Evolutionary conservation across 345 rosid genomes (phyloP), one percentile per base, ranked within the genome.

Genomic region (Garcia nutans): DNA sequence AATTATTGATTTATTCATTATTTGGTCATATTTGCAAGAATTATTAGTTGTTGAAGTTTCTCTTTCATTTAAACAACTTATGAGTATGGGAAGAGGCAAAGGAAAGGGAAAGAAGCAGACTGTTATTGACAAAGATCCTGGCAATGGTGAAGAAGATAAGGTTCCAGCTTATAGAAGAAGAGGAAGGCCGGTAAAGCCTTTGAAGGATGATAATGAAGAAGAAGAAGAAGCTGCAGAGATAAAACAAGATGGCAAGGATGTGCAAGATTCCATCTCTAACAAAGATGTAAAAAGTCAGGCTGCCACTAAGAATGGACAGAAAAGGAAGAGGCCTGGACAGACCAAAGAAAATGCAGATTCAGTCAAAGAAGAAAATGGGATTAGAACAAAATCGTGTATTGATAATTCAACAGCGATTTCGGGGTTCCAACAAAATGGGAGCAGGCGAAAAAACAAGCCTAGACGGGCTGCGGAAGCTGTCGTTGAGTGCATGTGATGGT

Each of bases 391-490:
- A 79, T 70, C 85, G 52, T 78, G 81, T 70, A 70, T 81, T 0
- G 86, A 76, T 78, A 90, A 88, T 44, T 71, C 86, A 6, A 74
- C 64, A 28, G 87, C 85, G 68, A 76, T 83, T 56, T 81, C 60
- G 74, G 93, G 97, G 24, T 90, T 77, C 80, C 79, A 92, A 74
- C 87, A 83, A 54, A 87, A 73, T 57, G 88, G 92, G 64, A 92
- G 89, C 71, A 75, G 95, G 76, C 84, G 93, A 77, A 92, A 92
- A 86, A 92, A 77, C 86, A 92, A 85, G 80, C 93, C 95, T 8
- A 85, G 91, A 42, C 78, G 95, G 37, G 95, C 97, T 75, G 97
- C 95, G 64, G 97, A 90, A 85, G 95, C 88, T 74, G 92, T 89
- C 4, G 89, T 90, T 20, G 90, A 88, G 68, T 89, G 91, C 89